Percentiles rank a stretch among this genome's conserved stretches.
phyloP scores from a whole-genome alignment of 2,329 filamentous ascomycete genomes.

The Didymella lethalis region DNA sequence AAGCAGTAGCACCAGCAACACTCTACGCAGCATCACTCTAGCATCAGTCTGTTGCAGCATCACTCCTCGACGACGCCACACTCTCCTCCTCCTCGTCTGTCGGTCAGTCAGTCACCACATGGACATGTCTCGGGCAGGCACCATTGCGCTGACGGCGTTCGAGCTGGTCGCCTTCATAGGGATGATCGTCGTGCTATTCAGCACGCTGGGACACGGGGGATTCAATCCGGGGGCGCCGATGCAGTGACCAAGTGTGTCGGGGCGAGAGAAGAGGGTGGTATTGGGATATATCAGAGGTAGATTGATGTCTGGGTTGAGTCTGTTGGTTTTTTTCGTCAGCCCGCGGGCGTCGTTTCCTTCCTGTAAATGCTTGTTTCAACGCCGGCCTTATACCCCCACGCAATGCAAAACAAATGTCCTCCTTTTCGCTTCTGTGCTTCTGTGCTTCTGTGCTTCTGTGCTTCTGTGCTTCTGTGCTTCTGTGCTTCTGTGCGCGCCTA shows the following conservation, averaged over 20 bases:
- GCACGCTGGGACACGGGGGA: slow-evolving; percentile 7
- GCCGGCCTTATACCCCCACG: slow-evolving; percentile 12
- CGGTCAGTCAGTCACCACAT: no score
- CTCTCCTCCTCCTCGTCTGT: no score
- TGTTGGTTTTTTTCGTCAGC: neutral
- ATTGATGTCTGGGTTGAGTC: no score
- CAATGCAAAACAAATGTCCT: slow-evolving; percentile 22
- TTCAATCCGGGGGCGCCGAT: slow-evolving; percentile 6
- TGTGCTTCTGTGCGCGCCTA: neutral
- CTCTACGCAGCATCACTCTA: no score
- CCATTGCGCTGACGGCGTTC: slow-evolving; percentile 3
- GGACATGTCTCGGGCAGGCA: neutral
- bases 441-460: no score
- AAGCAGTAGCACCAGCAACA: no score
- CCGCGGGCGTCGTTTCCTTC: neutral
- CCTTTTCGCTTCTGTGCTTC: neutral
- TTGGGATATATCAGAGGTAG: no score
- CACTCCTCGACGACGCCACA: no score
- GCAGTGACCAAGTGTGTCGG: neutral
- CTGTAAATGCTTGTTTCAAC: slow-evolving; percentile 29
- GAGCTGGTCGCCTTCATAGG: slow-evolving; percentile 11
- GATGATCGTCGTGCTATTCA: slow-evolving; percentile 15
- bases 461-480: neutral
- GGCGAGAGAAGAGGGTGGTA: neutral
- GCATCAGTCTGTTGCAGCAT: no score